A percentile compares a stretch with the other conserved stretches of the same genome.
These are phyloP conservation scores for Tolypocladium cylindrosporum DNA, from an alignment of 2,329 filamentous ascomycete species.

Conservation along the genomic window DNA sequence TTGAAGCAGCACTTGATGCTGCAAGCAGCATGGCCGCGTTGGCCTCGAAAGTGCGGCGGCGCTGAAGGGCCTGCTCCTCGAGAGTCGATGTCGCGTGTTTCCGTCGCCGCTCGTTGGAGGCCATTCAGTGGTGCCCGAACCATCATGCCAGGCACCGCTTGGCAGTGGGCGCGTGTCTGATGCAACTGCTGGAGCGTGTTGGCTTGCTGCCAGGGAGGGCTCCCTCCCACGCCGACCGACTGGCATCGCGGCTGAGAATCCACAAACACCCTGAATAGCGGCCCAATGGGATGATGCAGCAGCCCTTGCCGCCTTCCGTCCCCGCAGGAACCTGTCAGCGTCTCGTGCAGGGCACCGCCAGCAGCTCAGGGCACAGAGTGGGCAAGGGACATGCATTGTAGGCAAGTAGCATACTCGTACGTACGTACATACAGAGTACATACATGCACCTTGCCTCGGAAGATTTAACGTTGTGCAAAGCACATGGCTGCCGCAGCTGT, in stretches of 20 bases:
- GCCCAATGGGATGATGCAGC: neutral
- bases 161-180: neutral
- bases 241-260: neutral
- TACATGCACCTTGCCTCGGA: neutral
- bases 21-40: neutral
- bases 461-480: neutral
- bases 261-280: neutral
- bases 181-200: neutral
- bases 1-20: neutral
- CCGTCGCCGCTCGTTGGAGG: neutral
- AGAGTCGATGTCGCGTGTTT: neutral
- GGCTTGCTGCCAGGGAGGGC: neutral
- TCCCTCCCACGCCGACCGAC: neutral
- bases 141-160: neutral
- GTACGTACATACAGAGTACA: neutral
- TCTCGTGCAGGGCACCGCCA: neutral
- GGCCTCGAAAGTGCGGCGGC: neutral
- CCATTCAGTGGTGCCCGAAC: neutral
- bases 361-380: neutral
- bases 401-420: neutral
- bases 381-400: neutral
- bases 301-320: neutral
- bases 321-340: neutral
- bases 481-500: neutral
- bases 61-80: neutral